These are phyloP conservation scores for Tulasnella sp. DNA, from an alignment of 768 basidiomycete genomes.

Conservation along the genomic window DNA sequence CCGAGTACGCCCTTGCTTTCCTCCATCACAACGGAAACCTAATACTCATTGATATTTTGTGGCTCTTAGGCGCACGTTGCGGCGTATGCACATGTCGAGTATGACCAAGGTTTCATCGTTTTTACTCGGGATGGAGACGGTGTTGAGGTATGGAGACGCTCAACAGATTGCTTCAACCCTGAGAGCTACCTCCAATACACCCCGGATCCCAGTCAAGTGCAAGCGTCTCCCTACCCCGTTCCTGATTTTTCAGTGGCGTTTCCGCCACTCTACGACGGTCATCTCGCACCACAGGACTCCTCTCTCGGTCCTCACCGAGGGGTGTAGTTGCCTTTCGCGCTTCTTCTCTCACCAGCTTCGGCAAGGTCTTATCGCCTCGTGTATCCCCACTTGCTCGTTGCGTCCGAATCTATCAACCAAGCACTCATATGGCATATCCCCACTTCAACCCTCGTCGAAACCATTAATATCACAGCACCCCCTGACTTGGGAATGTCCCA, in stretches of 20 bases:
- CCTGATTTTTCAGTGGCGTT: background rate
- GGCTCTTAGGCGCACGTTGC: constrained; percentile 39
- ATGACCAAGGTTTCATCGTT: constrained; percentile 59
- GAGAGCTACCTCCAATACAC: background rate
- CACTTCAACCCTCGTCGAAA: constrained; percentile 43
- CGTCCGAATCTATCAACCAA: constrained; percentile 29
- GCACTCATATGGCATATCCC: constrained; percentile 60
- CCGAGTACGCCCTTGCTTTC: constrained; percentile 34
- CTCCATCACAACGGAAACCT: background rate
- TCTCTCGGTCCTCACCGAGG: constrained; percentile 31
- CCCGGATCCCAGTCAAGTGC: background rate
- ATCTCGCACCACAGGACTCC: background rate
- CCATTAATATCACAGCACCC: constrained; percentile 30
- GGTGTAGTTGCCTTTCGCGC: constrained; percentile 56
- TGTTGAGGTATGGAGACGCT: constrained; percentile 63
- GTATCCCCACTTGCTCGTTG: constrained; percentile 56
- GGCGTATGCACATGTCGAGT: constrained; percentile 61
- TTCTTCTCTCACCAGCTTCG: constrained; percentile 42
- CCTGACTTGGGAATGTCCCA: background rate
- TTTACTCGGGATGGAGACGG: constrained; percentile 47
- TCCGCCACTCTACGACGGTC: background rate
- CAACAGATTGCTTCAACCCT: constrained; percentile 1
- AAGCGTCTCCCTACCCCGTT: background rate
- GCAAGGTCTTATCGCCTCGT: constrained; percentile 57
- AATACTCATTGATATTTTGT: background rate